Percentiles rank a stretch among this genome's conserved stretches.
These are phyloP conservation scores for Polychaeton citri DNA, from an alignment of 2,329 filamentous ascomycete genomes.

Conservation along the genomic window DNA sequence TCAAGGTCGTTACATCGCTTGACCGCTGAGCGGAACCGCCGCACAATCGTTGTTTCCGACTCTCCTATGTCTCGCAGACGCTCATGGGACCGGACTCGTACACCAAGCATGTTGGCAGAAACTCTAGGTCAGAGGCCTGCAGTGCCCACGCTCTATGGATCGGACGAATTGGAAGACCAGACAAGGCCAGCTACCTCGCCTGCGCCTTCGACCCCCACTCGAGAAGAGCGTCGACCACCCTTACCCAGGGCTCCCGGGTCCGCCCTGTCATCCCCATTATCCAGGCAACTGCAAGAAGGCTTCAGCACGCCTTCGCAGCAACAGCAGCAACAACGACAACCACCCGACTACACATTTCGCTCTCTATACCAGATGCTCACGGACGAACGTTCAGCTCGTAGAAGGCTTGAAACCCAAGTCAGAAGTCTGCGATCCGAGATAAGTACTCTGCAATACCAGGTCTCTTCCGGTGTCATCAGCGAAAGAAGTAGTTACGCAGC, in stretches of 20 bases:
- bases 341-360: conserved; percentile 14
- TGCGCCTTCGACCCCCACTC: background rate
- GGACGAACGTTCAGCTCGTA: conserved; percentile 22
- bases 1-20: conserved; percentile 19
- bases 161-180: too few species aligned
- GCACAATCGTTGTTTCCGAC: conserved; percentile 16
- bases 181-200: too few species aligned
- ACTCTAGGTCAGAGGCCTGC: conserved; percentile 11
- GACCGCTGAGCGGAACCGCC: conserved; percentile 17
- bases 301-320: background rate
- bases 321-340: conserved; percentile 1
- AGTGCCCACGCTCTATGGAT: too few species aligned
- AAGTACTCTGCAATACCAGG: conserved; percentile 17
- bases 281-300: background rate
- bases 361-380: conserved; percentile 25
- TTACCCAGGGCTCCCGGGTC: too few species aligned
- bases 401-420: conserved; percentile 20
- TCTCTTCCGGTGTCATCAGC: conserved; percentile 6
- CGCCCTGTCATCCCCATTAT: background rate
- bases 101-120: conserved; percentile 22
- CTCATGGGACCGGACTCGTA: conserved; percentile 10
- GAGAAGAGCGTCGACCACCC: too few species aligned
- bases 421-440: conserved; percentile 16
- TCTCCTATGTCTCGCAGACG: conserved; percentile 7
- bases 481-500: conserved; percentile 1